Evolutionary conservation across 305 asterid genomes (phyloP).

Genomic region (Solanum hybrid): DNA sequence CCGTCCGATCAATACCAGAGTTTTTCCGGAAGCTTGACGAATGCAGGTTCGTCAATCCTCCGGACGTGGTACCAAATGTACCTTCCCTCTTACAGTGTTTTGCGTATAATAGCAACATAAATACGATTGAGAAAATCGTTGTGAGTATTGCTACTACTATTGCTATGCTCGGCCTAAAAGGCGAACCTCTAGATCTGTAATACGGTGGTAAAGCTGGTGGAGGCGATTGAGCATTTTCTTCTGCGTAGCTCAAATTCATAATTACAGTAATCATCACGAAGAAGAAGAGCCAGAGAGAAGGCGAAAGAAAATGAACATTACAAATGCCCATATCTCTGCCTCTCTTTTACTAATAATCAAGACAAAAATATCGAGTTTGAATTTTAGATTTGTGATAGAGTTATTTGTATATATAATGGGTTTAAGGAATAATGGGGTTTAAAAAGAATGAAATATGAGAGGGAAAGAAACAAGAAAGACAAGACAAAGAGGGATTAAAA

Average conservation of each 20-base stretch:
- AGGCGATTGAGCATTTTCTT: not conserved
- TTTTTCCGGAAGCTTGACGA: constrained; percentile 18
- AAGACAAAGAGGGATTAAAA: constrained; percentile 36
- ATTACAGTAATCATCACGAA: not conserved
- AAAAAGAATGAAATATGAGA: not conserved
- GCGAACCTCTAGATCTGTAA: not conserved
- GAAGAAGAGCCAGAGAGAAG: constrained; percentile 6
- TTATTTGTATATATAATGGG: not conserved
- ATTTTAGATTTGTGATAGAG: not conserved
- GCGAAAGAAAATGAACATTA: constrained; percentile 6
- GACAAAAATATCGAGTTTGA: too few species aligned
- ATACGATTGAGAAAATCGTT: constrained; percentile 44
- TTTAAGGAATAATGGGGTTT: constrained; percentile 8
- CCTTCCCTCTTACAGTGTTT: constrained; percentile 47
- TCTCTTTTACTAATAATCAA: not conserved
- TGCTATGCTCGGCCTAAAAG: constrained; percentile 46
- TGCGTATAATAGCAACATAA: constrained; percentile 49
- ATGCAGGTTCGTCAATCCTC: not conserved
- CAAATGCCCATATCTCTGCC: constrained; percentile 22
- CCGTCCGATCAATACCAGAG: constrained; percentile 50
- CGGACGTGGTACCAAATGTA: not conserved
- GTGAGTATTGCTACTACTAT: constrained; percentile 46
- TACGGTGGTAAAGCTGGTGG: constrained; percentile 13
- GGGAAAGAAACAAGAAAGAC: constrained; percentile 22
- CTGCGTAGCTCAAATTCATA: not conserved